Base-by-base conservation (phyloP, 2,329 filamentous ascomycete species). In the Ophiosphaerella narmari region DNA sequence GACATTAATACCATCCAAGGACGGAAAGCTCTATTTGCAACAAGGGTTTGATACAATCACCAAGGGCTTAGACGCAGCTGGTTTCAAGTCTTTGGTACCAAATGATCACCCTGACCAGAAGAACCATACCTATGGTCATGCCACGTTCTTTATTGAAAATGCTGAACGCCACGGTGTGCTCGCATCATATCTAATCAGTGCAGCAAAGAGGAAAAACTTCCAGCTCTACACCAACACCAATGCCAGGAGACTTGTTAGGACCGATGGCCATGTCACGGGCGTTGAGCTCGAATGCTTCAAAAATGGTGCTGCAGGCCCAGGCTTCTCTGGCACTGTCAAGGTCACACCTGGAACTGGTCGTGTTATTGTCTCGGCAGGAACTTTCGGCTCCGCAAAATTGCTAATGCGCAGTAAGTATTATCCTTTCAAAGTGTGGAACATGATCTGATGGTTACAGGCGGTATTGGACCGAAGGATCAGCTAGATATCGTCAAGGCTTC, bases 141-240 rank as follows among this genome's bases (percentile, higher is more conserved):
- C 81, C 14, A 80, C 82, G 33, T 88, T 83, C 74, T 87, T 88
- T 81, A 86, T 84, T 63, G 74, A 76, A 2, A 72, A 84, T 39
- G 86, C 85, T 37, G 83, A 88, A 68, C 78, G 87, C 52, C 84
- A 83, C 34, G 87, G 87, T 0, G 86, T 86, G 2, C 75, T 89
- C 69, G 82, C 82, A 4, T 88, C 87, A 0, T 90, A 90, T 62
- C 80, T 90, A 0, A 82, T 84, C 2, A 76, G 80, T 6, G 85
- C 85, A 1, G 76, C 77, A 39, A 75, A 76, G 41, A 78, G 83
- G 45, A 67, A 75, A 26, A 87, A 89, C 70, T 90, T 90, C 70
- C 77, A 80, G 29, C 73, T 90, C 41, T 83, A 82, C 77, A 80
- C 82, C 16, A 82, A 84, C 60, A 86, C 85, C 2, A 79, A 81